Evolutionary conservation across 2,329 filamentous ascomycete genomes (phyloP).

Genomic region (Pezicula carpinea): DNA sequence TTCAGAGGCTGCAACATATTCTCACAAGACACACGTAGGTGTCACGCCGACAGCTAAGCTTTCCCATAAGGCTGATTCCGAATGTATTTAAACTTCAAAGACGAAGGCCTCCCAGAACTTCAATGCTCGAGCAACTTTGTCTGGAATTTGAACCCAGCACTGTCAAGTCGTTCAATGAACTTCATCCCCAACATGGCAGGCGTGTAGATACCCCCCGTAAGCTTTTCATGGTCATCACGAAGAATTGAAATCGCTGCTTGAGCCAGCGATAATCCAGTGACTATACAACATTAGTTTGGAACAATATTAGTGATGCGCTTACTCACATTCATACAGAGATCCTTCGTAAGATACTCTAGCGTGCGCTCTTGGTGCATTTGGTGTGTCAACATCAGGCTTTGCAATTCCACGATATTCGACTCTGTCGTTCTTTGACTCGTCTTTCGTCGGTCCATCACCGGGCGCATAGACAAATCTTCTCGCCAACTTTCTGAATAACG

Average conservation of each 20-base stretch:
- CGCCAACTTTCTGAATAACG: conserved; percentile 35
- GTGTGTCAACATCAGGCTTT: conserved; percentile 46
- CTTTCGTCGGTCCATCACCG: conserved; percentile 48
- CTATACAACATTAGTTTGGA: conserved; percentile 31
- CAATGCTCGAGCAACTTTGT: conserved; percentile 37
- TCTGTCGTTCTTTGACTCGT: conserved; percentile 52
- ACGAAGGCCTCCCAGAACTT: background rate
- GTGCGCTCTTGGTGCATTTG: conserved; percentile 37
- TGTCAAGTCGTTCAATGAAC: conserved; percentile 58
- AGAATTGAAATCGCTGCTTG: conserved; percentile 63
- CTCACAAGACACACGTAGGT: too few relatives aligned
- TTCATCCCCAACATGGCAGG: conserved; percentile 65
- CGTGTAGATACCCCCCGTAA: conserved; percentile 66
- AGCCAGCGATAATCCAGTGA: conserved; percentile 60
- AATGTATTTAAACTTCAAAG: too few relatives aligned
- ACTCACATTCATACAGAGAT: conserved; percentile 60
- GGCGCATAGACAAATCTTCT: conserved; percentile 44
- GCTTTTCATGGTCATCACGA: conserved; percentile 49
- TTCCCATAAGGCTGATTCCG: too few relatives aligned
- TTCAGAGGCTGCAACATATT: too few relatives aligned
- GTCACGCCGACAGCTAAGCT: too few relatives aligned
- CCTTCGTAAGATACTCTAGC: conserved; percentile 53
- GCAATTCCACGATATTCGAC: conserved; percentile 62
- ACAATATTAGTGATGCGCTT: background rate
- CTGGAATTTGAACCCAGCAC: conserved; percentile 60